These are phyloP conservation scores for Colletotrichum musae DNA, from an alignment of 2,329 filamentous ascomycete genomes.

Conservation along the genomic window DNA sequence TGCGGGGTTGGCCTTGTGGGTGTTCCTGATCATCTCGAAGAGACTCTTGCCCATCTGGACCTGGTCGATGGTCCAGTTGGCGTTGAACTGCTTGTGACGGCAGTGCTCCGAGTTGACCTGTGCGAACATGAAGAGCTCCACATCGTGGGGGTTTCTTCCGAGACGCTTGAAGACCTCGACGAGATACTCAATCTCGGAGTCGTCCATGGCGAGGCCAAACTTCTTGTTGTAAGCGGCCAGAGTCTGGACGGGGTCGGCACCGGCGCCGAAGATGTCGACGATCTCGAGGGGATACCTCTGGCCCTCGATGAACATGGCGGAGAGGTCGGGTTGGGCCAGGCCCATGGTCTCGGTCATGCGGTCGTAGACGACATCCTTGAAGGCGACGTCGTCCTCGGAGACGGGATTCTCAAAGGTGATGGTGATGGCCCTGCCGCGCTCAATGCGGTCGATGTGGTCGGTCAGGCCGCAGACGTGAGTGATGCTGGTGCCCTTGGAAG, in stretches of 20 bases:
- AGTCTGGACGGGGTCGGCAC: constrained; percentile 76
- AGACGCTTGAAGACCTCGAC: constrained; percentile 70
- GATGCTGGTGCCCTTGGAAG: constrained; percentile 94
- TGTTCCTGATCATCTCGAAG: constrained; percentile 97
- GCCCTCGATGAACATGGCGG: constrained; percentile 83
- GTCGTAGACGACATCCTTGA: constrained; percentile 85
- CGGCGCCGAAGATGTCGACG: constrained; percentile 79
- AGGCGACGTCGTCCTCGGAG: constrained; percentile 61
- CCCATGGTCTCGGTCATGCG: constrained; percentile 94
- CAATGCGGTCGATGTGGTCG: constrained; percentile 80
- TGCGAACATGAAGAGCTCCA: constrained; percentile 99
- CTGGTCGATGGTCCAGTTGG: constrained; percentile 94
- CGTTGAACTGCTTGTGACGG: constrained; percentile 92
- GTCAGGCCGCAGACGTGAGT: constrained; percentile 90
- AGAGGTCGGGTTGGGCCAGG: constrained; percentile 76
- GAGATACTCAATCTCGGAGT: constrained; percentile 92
- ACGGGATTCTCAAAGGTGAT: constrained; percentile 71
- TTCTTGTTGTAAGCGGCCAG: constrained; percentile 87
- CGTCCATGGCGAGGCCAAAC: constrained; percentile 88
- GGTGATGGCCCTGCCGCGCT: constrained; percentile 86
- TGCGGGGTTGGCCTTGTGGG: constrained; percentile 84
- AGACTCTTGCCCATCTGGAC: constrained; percentile 83
- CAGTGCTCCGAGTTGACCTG: constrained; percentile 99
- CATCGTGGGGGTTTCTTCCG: constrained; percentile 81
- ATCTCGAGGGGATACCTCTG: constrained; percentile 76